These are phyloP conservation scores for Davidsoniella eucalypti DNA, from an alignment of 2,329 filamentous ascomycete genomes.

Conservation along the genomic window DNA sequence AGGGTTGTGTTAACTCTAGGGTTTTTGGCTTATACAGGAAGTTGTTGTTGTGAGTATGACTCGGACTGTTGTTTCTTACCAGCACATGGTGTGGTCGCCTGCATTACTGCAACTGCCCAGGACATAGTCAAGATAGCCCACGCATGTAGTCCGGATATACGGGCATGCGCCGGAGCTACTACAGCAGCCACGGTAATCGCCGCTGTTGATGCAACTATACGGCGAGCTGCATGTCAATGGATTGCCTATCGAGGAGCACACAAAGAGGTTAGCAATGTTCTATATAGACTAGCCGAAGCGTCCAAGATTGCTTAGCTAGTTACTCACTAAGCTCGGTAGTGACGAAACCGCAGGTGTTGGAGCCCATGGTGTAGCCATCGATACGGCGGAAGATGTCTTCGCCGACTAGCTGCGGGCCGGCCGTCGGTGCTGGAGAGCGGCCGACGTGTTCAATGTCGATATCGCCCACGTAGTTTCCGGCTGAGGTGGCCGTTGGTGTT, in stretches of 20 bases:
- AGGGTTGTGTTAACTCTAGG: constrained; percentile 7
- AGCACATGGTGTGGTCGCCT: constrained; percentile 22
- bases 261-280: neutral
- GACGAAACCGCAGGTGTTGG: constrained; percentile 21
- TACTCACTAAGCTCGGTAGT: constrained; percentile 18
- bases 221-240: neutral
- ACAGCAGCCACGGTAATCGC: constrained; percentile 21
- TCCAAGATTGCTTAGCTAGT: neutral
- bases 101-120: constrained; percentile 17
- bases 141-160: constrained; percentile 20
- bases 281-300: too few species aligned
- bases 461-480: neutral
- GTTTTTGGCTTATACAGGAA: neutral
- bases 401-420: constrained; percentile 18
- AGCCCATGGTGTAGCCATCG: constrained; percentile 18
- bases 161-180: constrained; percentile 17
- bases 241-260: neutral
- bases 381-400: constrained; percentile 18
- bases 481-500: constrained; percentile 15
- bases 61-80: constrained; percentile 15
- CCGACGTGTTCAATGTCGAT: constrained; percentile 16
- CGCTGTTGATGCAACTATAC: constrained; percentile 18
- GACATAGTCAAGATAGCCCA: constrained; percentile 18
- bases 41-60: constrained; percentile 6
- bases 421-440: constrained; percentile 19